Evolutionary conservation across 805 yeast species (phyloP).

Genomic region (Wilhelminamyces savonicus): DNA sequence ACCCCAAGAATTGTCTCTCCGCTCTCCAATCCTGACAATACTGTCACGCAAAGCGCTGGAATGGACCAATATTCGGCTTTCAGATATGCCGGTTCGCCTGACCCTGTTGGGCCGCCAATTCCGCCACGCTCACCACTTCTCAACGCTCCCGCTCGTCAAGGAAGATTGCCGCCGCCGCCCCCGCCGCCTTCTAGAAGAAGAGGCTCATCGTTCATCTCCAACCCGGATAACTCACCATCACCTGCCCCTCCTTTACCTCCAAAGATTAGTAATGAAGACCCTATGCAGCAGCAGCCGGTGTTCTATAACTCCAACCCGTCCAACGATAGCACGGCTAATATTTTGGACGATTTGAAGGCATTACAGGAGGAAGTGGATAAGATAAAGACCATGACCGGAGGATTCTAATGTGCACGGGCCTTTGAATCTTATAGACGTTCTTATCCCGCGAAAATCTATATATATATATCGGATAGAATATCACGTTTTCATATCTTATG

Average conservation of each 20-base stretch:
- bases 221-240: background rate
- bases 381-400: slow-evolving; percentile 41
- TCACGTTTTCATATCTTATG: too few species aligned
- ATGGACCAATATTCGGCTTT: too few species aligned
- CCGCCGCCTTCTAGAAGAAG: slow-evolving; percentile 37
- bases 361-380: slow-evolving; percentile 67
- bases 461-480: too few species aligned
- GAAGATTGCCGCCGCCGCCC: slow-evolving; percentile 25
- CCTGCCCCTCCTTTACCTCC: slow-evolving; percentile 25
- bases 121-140: slow-evolving; percentile 20
- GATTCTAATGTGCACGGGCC: slow-evolving; percentile 17
- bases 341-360: slow-evolving; percentile 59
- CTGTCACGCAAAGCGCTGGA: too few species aligned
- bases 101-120: slow-evolving; percentile 5
- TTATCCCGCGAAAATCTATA: too few species aligned
- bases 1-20: slow-evolving; percentile 13
- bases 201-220: slow-evolving; percentile 11
- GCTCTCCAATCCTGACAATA: slow-evolving; percentile 5
- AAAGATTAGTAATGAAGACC: too few species aligned
- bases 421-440: too few species aligned
- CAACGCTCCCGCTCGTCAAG: background rate
- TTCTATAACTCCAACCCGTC: slow-evolving; percentile 4
- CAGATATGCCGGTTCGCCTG: background rate
- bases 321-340: slow-evolving; percentile 39
- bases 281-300: slow-evolving; percentile 4